phyloP scores from a whole-genome alignment of 106 monocot species.

The Posidonia australis region DNA sequence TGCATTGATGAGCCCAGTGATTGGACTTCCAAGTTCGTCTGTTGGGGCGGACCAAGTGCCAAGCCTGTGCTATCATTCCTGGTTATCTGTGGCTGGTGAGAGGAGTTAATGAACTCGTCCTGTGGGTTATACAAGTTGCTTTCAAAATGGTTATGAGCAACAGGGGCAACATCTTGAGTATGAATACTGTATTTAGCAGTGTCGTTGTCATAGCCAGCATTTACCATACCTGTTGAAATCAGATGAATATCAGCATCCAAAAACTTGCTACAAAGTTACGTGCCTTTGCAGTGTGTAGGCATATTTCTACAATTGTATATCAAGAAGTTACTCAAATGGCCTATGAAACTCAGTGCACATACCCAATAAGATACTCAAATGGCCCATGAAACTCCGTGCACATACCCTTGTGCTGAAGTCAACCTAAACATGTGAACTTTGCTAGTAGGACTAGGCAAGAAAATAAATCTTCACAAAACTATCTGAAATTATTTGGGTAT shows the following conservation, averaged over 20 bases:
- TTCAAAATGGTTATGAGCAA: slow-evolving; percentile 29
- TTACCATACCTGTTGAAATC: slow-evolving; percentile 8
- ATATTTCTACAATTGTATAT: too few species aligned
- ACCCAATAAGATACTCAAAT: too few species aligned
- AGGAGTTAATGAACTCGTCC: slow-evolving; percentile 20
- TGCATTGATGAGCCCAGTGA: slow-evolving; percentile 9
- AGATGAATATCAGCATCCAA: not conserved
- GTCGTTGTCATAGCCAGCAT: slow-evolving; percentile 25
- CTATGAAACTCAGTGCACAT: too few species aligned
- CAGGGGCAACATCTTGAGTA: slow-evolving; percentile 19
- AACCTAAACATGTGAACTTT: too few species aligned
- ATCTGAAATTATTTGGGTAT: too few species aligned
- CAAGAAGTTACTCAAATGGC: too few species aligned
- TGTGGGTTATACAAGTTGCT: slow-evolving; percentile 22
- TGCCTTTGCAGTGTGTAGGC: too few species aligned
- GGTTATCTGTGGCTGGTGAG: slow-evolving; percentile 16
- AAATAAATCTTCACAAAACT: too few species aligned
- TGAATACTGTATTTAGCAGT: slow-evolving; percentile 27
- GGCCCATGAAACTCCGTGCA: too few species aligned
- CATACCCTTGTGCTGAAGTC: too few species aligned
- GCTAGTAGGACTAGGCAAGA: too few species aligned
- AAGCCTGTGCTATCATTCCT: slow-evolving; percentile 24
- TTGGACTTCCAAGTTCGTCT: slow-evolving; percentile 16
- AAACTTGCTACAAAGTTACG: too few species aligned
- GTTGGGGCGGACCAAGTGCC: slow-evolving; percentile 18